A percentile compares a stretch with the other conserved stretches of the same genome.
Conservation (phyloP, 805 yeast genomes). For the Saccharomyces jurei region DNA sequence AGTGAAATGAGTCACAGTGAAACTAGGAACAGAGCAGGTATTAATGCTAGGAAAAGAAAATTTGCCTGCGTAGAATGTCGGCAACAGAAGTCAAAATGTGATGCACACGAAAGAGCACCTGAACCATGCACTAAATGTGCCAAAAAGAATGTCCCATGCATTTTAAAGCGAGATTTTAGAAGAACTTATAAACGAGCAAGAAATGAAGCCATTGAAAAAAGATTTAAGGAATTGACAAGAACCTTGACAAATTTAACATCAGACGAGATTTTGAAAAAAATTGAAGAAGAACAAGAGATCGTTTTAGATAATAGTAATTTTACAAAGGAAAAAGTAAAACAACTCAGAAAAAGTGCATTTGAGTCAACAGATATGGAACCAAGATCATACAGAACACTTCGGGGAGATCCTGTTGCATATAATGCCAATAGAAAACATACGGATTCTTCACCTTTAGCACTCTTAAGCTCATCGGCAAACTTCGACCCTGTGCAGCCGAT, state of each 20-base stretch:
- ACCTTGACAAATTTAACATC: conserved; percentile 34
- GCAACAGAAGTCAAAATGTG: conserved; percentile 89
- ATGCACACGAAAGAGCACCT: conserved; percentile 70
- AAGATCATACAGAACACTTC: background rate
- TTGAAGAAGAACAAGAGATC: conserved; percentile 21
- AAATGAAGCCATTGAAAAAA: conserved; percentile 73
- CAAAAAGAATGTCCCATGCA: conserved; percentile 62
- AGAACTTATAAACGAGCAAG: conserved; percentile 84
- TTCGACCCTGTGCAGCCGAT: background rate
- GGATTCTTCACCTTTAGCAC: background rate
- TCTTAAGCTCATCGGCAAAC: background rate
- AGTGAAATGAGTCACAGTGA: background rate
- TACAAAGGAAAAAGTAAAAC: conserved; percentile 24
- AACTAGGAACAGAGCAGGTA: background rate
- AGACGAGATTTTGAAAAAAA: conserved; percentile 23
- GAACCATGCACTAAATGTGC: conserved; percentile 75
- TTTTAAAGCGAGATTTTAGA: conserved; percentile 72
- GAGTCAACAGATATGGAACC: background rate
- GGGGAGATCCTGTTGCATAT: background rate
- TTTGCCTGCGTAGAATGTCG: conserved; percentile 95
- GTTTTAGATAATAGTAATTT: conserved; percentile 25
- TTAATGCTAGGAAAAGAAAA: conserved; percentile 28
- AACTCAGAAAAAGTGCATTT: conserved; percentile 5
- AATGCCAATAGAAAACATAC: background rate
- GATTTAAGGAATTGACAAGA: conserved; percentile 60